Base-by-base conservation (phyloP, 1,139 yeast species). In the Candida sp. region DNA sequence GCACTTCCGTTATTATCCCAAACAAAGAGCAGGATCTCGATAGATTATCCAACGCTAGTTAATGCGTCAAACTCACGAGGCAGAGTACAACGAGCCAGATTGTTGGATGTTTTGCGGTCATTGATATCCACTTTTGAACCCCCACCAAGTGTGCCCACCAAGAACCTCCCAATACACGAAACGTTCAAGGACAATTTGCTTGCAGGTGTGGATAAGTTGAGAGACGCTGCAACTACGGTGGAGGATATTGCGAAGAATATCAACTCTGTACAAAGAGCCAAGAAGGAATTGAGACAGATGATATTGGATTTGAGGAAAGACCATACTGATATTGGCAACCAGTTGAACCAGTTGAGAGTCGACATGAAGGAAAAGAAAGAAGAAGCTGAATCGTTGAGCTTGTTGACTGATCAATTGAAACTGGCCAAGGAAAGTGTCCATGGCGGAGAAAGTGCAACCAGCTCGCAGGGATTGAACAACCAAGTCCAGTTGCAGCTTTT, bases 201-300 rank as follows among this genome's bases (percentile, higher is more conserved):
- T 27, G 62, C 65, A 52, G 69, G 72, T 49, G 55, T 77, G 28
- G 66, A 62, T 32, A 63, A 70, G 52, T 56, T 77, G 32, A 58
- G 62, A 55, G 80, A 74, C 52, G 60, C 67, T n/a, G 75, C 75
- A 56, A 67, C 75, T 12, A 72, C 73, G 27, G 79, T 82, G 42
- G 70, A 74, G 44, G 75, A 75, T 45, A 63, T 81, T 7, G 58
- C 73, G 1, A 65, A 63, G 35, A 75, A 75, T 33, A 69, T 83
- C 6, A 52, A 58, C 6, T 67, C 65, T 32, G 65, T 74, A 2
- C 83, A 77, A 54, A 60, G 61, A 42, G 62, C 66, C 43, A 83
- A 83, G 58, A 72, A 73, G 47, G 71, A 69, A 3, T 55, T 74
- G 23, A 62, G 88, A 52, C 51, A 59, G n/a, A 61, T 68, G 44